Base-by-base conservation (phyloP, 805 yeast genomes). In the Yarrowia deformans region DNA sequence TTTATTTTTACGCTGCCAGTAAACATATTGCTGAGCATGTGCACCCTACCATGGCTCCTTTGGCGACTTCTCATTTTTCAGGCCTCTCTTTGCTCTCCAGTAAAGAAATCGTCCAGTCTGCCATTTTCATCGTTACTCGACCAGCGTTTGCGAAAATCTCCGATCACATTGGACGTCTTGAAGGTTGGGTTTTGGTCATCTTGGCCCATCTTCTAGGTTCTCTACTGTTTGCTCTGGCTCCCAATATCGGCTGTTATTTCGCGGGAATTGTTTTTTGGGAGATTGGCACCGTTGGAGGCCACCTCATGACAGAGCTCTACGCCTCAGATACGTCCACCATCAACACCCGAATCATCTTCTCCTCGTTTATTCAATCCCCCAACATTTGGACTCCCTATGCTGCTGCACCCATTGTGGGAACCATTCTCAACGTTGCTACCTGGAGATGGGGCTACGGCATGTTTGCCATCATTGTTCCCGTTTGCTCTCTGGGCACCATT, bases 401-500 rank as follows among this genome's bases (percentile, higher is more conserved):
- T n/a, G 49, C 64, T 8, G 64, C 64, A n/a, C 64, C 64, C 0
- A 8, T 58, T 8, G 64, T 58, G 8, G 64, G 48, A 12, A 40
- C 40, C 1, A 32, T 58, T 18, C 50, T 84, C 42, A 80, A 79
- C 67, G 76, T 77, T 46, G 79, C 82, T 49, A 80, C 81, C 34
- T 84, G 86, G 86, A 78, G 84, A 77, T 83, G 85, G 85, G 85
- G 83, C 45, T 82, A 78, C 72, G 85, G 84, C 68, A 79, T 81
- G 75, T 83, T 82, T 72, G 79, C 83, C 32, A 80, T 83, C 58
- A 78, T 83, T 43, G 76, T 79, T 72, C 84, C 85, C 3, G 79
- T 42, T 1, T 43, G 40, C 18, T 43, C 50, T 12, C n/a, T 58
- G 7, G 64, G 64, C 8, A 32, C 18, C 13, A 32, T 58, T 16